These are phyloP conservation scores for Phytomonas sp. DNA, from an alignment of 208 protist species.

Conservation along the genomic window DNA sequence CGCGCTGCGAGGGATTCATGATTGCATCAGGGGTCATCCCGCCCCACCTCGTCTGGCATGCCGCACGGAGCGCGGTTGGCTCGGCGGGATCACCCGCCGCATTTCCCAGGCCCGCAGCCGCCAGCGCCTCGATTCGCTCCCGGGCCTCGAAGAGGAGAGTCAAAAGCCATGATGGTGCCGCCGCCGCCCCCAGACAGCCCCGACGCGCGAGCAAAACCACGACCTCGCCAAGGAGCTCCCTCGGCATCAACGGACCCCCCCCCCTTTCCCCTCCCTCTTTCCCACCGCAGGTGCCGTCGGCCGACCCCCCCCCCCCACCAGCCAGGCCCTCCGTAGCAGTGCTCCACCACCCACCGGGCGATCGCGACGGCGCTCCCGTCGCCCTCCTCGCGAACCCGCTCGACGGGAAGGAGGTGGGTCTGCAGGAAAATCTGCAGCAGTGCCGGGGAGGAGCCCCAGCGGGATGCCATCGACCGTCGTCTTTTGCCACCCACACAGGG, in stretches of 20 bases:
- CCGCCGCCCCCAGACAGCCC: background rate
- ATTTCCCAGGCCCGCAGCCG: background rate
- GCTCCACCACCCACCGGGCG: background rate
- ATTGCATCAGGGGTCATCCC: background rate
- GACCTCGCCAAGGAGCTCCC: background rate
- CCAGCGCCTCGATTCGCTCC: background rate
- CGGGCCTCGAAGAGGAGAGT: background rate
- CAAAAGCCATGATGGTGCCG: background rate
- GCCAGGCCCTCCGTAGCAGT: background rate
- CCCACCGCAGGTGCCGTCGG: background rate
- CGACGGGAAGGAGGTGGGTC: background rate
- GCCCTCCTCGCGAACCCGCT: background rate
- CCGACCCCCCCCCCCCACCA: background rate
- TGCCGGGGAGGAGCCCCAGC: background rate
- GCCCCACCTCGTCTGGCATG: background rate
- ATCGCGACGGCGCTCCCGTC: background rate
- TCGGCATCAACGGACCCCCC: background rate
- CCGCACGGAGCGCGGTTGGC: background rate
- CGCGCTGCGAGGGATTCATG: background rate
- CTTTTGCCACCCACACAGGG: background rate
- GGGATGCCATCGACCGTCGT: background rate
- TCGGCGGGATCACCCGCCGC: background rate
- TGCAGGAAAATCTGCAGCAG: conserved; percentile 3
- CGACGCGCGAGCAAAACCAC: background rate
- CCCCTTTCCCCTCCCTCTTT: background rate